Percentiles rank a stretch among this genome's conserved stretches.
phyloP scores from a whole-genome alignment of 495 filamentous ascomycete genomes.

The Coniosporium apollinis region DNA sequence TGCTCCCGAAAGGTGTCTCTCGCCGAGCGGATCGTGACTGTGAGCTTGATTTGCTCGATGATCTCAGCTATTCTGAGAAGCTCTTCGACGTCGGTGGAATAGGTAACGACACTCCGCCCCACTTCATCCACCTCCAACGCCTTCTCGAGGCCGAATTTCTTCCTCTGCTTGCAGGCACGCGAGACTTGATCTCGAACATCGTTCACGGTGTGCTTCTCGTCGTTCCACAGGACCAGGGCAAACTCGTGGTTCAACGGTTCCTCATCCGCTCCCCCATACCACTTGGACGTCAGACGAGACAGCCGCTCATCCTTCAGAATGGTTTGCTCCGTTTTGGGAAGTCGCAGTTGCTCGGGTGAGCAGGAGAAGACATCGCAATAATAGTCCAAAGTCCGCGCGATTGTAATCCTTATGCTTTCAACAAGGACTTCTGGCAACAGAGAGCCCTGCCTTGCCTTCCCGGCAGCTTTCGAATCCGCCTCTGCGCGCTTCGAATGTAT shows the following conservation, averaged over 20 bases:
- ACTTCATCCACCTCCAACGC: slow-evolving; percentile 79
- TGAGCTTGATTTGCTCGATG: slow-evolving; percentile 91
- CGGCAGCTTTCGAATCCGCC: slow-evolving; percentile 34
- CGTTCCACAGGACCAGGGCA: slow-evolving; percentile 88
- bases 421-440: slow-evolving; percentile 55
- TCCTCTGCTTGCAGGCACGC: slow-evolving; percentile 63
- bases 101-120: slow-evolving; percentile 68
- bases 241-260: slow-evolving; percentile 50
- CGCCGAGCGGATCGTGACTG: slow-evolving; percentile 82
- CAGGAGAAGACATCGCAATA: slow-evolving; percentile 95
- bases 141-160: slow-evolving; percentile 48
- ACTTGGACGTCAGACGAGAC: slow-evolving; percentile 57
- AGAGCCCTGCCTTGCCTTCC: slow-evolving; percentile 42
- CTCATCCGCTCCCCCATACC: slow-evolving; percentile 41
- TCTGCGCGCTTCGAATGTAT: slow-evolving; percentile 58
- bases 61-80: slow-evolving; percentile 60
- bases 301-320: slow-evolving; percentile 67
- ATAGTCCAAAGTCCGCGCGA: slow-evolving; percentile 75
- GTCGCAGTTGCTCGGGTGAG: slow-evolving; percentile 82
- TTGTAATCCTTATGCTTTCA: slow-evolving; percentile 61
- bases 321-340: slow-evolving; percentile 62
- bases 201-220: slow-evolving; percentile 93
- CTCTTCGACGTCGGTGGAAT: slow-evolving; percentile 49
- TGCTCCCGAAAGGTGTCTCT: slow-evolving; percentile 92
- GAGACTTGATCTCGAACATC: slow-evolving; percentile 82